Conservation (phyloP, 768 basidiomycete genomes). For the Tylopilus plumbeoviolaceoides region DNA sequence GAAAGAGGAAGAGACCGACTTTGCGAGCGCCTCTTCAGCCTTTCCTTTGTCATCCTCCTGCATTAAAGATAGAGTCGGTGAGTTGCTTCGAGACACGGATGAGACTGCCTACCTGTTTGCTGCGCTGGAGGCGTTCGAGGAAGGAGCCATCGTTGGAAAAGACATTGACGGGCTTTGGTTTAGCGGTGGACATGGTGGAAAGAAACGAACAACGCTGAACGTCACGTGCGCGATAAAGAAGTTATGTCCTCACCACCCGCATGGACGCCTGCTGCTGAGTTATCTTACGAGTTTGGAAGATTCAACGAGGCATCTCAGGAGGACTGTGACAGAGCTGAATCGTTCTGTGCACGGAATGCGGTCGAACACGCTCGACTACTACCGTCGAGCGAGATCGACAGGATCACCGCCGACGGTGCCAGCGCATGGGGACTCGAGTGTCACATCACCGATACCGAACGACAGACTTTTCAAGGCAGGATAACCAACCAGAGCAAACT, state of each 20-base stretch:
- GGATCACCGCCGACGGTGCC: constrained; percentile 44
- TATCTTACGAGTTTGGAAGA: constrained; percentile 44
- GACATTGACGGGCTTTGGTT: constrained; percentile 51
- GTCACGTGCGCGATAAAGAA: background rate
- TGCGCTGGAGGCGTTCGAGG: constrained; percentile 57
- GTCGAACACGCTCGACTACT: constrained; percentile 42
- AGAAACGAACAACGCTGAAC: background rate
- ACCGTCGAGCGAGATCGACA: constrained; percentile 49
- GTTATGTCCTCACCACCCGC: constrained; percentile 38
- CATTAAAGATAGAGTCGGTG: background rate
- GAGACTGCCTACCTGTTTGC: constrained; percentile 44
- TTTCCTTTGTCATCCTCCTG: constrained; percentile 56
- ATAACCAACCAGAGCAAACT: constrained; percentile 37
- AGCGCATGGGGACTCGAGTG: constrained; percentile 51
- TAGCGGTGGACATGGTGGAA: constrained; percentile 21
- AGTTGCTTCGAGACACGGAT: background rate
- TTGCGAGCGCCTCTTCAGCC: constrained; percentile 46
- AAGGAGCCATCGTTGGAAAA: constrained; percentile 72
- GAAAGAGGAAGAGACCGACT: constrained; percentile 33
- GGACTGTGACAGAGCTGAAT: constrained; percentile 49
- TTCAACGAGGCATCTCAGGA: constrained; percentile 54
- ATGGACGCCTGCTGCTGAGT: constrained; percentile 60
- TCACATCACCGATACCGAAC: constrained; percentile 24
- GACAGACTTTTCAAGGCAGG: constrained; percentile 38
- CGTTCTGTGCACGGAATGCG: constrained; percentile 44